phyloP scores from a whole-genome alignment of 169 alveolate genomes.

The Plasmodium knowlesi region DNA sequence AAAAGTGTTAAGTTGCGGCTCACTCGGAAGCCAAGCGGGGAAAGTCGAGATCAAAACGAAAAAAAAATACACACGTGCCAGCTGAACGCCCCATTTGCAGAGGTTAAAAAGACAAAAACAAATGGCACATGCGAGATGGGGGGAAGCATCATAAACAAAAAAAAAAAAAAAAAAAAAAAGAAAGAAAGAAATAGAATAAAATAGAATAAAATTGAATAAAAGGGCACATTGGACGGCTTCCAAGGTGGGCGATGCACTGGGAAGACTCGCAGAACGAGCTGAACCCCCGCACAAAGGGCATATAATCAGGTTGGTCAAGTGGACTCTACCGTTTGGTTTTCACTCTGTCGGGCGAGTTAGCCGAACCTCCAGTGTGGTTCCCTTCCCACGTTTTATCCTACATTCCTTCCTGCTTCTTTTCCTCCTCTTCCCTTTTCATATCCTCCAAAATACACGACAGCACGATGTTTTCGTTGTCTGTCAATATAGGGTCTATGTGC shows the following conservation, averaged over 20 bases:
- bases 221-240: background rate
- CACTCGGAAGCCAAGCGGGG: background rate
- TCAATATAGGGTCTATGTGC: constrained; percentile 18
- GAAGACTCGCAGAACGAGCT: background rate
- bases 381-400: background rate
- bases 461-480: constrained; percentile 9
- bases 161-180: too few species aligned
- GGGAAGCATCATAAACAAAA: background rate
- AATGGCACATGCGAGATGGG: background rate
- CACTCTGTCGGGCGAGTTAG: background rate
- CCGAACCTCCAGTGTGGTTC: background rate
- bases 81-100: background rate
- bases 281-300: background rate
- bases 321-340: background rate
- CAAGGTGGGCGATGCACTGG: background rate
- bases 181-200: too few species aligned
- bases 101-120: background rate
- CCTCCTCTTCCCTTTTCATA: background rate
- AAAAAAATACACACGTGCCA: background rate
- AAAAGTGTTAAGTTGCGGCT: background rate
- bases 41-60: background rate
- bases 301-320: background rate
- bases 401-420: background rate
- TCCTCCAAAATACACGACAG: constrained; percentile 44
- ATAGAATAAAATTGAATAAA: too few species aligned